phyloP scores from a whole-genome alignment of 352 stramenopile species.

The Albugo candida region DNA sequence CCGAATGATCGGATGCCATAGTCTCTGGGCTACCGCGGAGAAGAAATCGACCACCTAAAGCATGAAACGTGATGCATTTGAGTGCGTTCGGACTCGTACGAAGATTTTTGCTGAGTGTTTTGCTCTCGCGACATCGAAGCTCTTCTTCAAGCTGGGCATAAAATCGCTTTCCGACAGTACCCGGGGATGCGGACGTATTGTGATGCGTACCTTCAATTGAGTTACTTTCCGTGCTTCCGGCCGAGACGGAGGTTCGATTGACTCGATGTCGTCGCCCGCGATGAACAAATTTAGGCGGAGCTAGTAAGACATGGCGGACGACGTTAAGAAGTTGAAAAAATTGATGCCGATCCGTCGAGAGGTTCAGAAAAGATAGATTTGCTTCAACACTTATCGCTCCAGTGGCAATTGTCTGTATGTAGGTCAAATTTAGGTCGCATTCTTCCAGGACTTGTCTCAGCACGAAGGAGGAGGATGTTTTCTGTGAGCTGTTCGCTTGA shows the following conservation, averaged over 20 bases:
- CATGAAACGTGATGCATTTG: conserved; percentile 53
- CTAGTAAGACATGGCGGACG: conserved; percentile 45
- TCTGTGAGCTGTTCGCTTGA: background rate
- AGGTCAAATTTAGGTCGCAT: conserved; percentile 37
- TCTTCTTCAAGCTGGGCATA: conserved; percentile 47
- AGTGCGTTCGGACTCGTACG: conserved; percentile 18
- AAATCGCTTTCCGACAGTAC: conserved; percentile 21
- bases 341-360: conserved; percentile 53
- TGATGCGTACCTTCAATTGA: background rate
- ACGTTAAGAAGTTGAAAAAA: conserved; percentile 74
- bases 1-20: conserved; percentile 19
- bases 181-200: background rate
- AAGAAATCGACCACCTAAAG: conserved; percentile 28
- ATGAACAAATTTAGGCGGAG: conserved; percentile 23
- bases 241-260: background rate
- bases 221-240: background rate
- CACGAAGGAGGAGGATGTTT: conserved; percentile 13
- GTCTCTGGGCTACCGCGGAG: conserved; percentile 39
- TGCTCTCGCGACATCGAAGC: conserved; percentile 32
- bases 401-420: conserved; percentile 23
- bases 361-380: conserved; percentile 47
- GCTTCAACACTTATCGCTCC: conserved; percentile 27
- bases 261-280: conserved; percentile 8
- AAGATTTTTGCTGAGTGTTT: conserved; percentile 16
- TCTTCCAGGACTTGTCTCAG: conserved; percentile 66